phyloP scores from a whole-genome alignment of 139 green algal species.

The Tetradesmus lagerheimii region DNA sequence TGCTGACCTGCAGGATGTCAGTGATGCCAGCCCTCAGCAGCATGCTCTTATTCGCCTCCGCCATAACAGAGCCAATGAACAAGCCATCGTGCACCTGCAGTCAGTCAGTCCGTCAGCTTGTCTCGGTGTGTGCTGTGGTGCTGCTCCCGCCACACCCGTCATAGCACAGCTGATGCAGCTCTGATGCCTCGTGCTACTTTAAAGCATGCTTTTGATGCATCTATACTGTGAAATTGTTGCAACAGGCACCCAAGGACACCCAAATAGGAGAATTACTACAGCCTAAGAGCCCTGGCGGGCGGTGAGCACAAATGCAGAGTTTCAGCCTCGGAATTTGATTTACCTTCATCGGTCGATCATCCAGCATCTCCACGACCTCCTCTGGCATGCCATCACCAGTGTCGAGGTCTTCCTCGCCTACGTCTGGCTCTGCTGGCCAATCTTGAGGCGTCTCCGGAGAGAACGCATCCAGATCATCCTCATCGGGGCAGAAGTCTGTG shows the following conservation, averaged over 20 bases:
- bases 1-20: slow-evolving; percentile 62
- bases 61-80: slow-evolving; percentile 56
- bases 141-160: background rate
- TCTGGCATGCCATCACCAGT: slow-evolving; percentile 6
- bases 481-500: slow-evolving; percentile 19
- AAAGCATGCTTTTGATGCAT: no score
- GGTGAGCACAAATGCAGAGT: background rate
- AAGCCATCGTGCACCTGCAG: slow-evolving; percentile 51
- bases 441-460: background rate
- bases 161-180: background rate
- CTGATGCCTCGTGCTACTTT: background rate
- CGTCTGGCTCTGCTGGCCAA: background rate
- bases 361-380: slow-evolving; percentile 12
- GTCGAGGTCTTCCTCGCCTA: background rate
- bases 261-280: background rate
- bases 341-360: slow-evolving; percentile 38
- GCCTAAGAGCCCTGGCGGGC: background rate
- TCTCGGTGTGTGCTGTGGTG: background rate
- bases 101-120: background rate
- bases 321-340: background rate
- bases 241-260: background rate
- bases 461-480: slow-evolving; percentile 7
- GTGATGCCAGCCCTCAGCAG: slow-evolving; percentile 60
- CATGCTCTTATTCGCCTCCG: slow-evolving; percentile 57
- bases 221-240: no score